Evolutionary conservation across 345 rosid species (phyloP), one percentile per base, ranked within the genome.

Genomic region (Hibiscus tridactylites): DNA sequence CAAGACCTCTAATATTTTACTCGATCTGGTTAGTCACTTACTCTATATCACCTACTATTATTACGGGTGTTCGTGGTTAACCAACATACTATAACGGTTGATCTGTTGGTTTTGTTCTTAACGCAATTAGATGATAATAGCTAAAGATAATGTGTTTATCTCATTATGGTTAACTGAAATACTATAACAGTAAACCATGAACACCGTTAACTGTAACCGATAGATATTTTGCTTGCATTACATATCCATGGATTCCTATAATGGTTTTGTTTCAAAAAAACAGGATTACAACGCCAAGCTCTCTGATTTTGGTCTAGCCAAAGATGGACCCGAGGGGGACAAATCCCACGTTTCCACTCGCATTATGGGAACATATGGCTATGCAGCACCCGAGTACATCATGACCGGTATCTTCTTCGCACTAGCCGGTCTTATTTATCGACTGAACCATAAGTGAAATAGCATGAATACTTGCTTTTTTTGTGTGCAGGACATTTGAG

Each of bases 321-420:
- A 94, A 85, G 98, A 91, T 73, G 98, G 98, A 68, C 98, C 98
- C 0, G 93, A 83, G 65, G 98, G 96, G 73, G 98, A 94, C 81
- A 91, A 94, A 78, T 90, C 98, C 0, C 97, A 94, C 65, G 97
- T 94, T 77, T 91, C 98, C 31, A 94, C 98, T 10, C 95, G 98
- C 26, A 83, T 94, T 74, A 91, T 94, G 97, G 98, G 98, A 62
- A 94, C 98, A 15, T 91, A 94, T 17, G 98, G 98, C 13, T 94
- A 94, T 73, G 98, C 97, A 50, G 98, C 98, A 35, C 97, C 98
- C 0, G 97, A 91, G 75, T 91, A 94, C 81, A 90, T 94, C 76
- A 91, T 94, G 98, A 91, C 98, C 66, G 98, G 98, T 77, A 79
- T 80, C 68, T 53, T 56, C 28, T 37, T 19, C 3, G 2, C 9